A percentile compares a stretch with the other conserved stretches of the same genome.
phyloP scores from a whole-genome alignment of 192 early-diverging fungal species.

The Mortierella antarctica region DNA sequence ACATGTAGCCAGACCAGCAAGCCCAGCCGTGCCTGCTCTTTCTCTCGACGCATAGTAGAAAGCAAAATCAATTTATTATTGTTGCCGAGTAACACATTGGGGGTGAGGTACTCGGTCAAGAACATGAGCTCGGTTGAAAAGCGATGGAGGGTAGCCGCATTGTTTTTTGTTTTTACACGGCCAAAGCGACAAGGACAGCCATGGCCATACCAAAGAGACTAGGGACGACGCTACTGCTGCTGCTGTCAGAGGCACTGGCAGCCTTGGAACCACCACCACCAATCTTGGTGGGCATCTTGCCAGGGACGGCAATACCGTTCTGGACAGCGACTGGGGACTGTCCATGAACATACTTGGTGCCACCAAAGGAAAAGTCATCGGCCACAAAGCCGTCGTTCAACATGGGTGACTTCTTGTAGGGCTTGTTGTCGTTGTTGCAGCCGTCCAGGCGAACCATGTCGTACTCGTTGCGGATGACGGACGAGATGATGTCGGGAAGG shows the following conservation, averaged over 20 bases:
- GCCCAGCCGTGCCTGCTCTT: too few relatives aligned
- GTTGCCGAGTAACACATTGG: too few relatives aligned
- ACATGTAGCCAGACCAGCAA: too few relatives aligned
- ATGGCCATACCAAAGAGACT: background rate
- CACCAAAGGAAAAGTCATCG: constrained; percentile 60
- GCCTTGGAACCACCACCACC: background rate
- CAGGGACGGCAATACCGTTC: constrained; percentile 41
- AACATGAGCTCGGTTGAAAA: too few relatives aligned
- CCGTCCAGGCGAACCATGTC: constrained; percentile 66
- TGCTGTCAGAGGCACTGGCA: background rate
- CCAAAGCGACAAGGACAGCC: background rate
- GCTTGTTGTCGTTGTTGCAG: constrained; percentile 58
- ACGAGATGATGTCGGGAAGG: constrained; percentile 52
- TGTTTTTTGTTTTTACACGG: background rate
- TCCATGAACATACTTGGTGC: constrained; percentile 55
- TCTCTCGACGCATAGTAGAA: too few relatives aligned
- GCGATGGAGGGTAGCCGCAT: background rate
- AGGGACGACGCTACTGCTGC: background rate
- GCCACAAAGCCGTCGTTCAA: constrained; percentile 49
- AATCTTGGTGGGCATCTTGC: constrained; percentile 38
- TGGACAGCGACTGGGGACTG: constrained; percentile 51
- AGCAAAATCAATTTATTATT: too few relatives aligned
- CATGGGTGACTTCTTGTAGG: constrained; percentile 56
- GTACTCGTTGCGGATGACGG: constrained; percentile 57
- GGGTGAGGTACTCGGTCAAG: too few relatives aligned